Evolutionary conservation across 768 basidiomycete genomes (phyloP), one percentile per base, ranked within the genome.

Genomic region (Crepidotus variabilis): DNA sequence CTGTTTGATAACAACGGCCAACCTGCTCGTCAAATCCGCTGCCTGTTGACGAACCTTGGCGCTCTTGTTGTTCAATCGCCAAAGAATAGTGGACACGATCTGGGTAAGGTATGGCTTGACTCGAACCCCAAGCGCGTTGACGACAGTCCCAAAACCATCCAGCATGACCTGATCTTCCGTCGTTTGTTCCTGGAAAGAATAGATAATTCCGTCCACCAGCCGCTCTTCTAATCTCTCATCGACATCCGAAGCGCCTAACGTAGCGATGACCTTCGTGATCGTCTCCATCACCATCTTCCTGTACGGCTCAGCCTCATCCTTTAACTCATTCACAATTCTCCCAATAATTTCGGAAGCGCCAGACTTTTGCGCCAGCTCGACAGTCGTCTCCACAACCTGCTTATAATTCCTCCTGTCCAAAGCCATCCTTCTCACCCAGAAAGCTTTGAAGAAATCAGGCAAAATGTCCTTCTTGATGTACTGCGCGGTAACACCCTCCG

Each of bases 271-370:
- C 70, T 97, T 96, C 20, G 94, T 98, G 63, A 98, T 97, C 0
- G 97, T 98, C 76, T 99, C 97, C 97, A 99, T 99, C 49, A 97
- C 94, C 97, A 99, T 99, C 82, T 98, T 98, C 61, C 94, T 78
- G 74, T 92, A 94, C 3, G 91, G 92, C 71, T 94, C 92, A 13
- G 88, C 87, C 69, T 90, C 89, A 65, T 91, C 88, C 78, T 95
- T 97, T 60, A 97, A 76, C 66, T 94, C 94, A 68, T 94, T 94
- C 53, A 90, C 89, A 56, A 92, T 76, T 56, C 88, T 75, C 11
- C 93, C 91, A 22, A 98, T 93, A 57, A 99, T 98, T 73, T 98
- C 96, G 7, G 95, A 83, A 1, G 98, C 97, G 10, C 97, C 97
- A 0, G 94, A 81, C 72, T 99, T 99, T 68, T 97, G 93, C 6